A percentile compares a stretch with the other conserved stretches of the same genome.
Evolutionary conservation across 2,329 filamentous ascomycete genomes (phyloP).

Genomic region (Fonsecaea pedrosoi): DNA sequence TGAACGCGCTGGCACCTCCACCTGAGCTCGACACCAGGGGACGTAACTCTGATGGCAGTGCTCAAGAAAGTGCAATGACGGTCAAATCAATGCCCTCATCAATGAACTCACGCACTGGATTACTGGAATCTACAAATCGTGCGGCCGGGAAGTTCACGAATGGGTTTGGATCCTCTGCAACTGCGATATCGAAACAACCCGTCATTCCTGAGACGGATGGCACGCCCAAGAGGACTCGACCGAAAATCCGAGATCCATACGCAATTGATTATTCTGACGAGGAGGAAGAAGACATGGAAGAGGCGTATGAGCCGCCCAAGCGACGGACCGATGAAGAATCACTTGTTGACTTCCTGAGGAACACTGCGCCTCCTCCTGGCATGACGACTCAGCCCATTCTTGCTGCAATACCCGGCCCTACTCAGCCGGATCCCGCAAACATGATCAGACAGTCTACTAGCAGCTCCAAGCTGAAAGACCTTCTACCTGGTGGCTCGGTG

Average conservation of each 20-base stretch:
- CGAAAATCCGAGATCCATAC: constrained; percentile 85
- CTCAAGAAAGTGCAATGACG: constrained; percentile 57
- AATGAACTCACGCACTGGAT: constrained; percentile 75
- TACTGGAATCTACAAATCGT: constrained; percentile 58
- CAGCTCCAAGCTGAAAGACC: constrained; percentile 36
- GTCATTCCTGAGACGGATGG: constrained; percentile 52
- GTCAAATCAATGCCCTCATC: constrained; percentile 66
- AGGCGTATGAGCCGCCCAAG: constrained; percentile 51
- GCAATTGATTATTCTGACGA: constrained; percentile 81
- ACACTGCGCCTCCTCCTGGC: constrained; percentile 50
- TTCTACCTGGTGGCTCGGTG: constrained; percentile 26
- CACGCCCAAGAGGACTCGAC: constrained; percentile 72
- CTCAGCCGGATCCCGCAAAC: constrained; percentile 17
- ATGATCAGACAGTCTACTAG: constrained; percentile 30
- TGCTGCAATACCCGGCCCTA: constrained; percentile 25
- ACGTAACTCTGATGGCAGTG: constrained; percentile 50
- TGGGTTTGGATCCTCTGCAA: constrained; percentile 17
- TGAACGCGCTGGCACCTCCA: constrained; percentile 46
- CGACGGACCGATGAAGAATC: constrained; percentile 50
- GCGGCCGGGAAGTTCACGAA: constrained; percentile 31
- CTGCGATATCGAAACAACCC: constrained; percentile 30
- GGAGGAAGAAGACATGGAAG: constrained; percentile 66
- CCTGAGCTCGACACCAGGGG: constrained; percentile 42
- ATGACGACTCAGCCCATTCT: constrained; percentile 43
- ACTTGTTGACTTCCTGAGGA: constrained; percentile 56